A percentile compares a stretch with the other conserved stretches of the same genome.
Conservation (phyloP, 306 rosid genomes). For the Begonia peltatifolia region DNA sequence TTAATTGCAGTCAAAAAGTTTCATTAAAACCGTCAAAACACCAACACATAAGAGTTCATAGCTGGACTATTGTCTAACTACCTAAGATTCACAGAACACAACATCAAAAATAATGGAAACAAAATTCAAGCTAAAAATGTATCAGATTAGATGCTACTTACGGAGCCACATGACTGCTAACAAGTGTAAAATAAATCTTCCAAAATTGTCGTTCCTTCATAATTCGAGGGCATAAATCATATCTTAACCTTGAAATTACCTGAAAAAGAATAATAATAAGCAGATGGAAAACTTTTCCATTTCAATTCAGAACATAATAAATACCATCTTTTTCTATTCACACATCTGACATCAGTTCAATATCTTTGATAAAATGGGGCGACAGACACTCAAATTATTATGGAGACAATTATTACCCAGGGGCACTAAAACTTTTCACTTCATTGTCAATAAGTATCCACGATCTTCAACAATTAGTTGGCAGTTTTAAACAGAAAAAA, state of each 20-base stretch:
- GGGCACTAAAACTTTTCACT: too few relatives aligned
- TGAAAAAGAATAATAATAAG: constrained; percentile 20
- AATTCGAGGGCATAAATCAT: constrained; percentile 48
- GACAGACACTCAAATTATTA: neutral
- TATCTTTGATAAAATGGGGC: neutral
- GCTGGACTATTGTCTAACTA: neutral
- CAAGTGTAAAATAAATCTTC: constrained; percentile 93
- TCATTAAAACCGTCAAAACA: neutral
- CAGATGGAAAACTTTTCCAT: neutral
- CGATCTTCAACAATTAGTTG: too few relatives aligned
- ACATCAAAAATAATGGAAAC: neutral
- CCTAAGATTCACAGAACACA: too few relatives aligned
- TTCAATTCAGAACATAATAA: too few relatives aligned
- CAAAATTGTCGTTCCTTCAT: constrained; percentile 84
- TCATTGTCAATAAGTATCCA: too few relatives aligned
- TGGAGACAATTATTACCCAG: too few relatives aligned
- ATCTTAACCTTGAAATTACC: constrained; percentile 90
- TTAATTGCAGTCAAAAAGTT: neutral
- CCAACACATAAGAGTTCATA: neutral
- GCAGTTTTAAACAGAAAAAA: too few relatives aligned
- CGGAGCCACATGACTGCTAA: constrained; percentile 90
- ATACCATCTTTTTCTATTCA: too few relatives aligned
- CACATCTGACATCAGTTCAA: neutral
- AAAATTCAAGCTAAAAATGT: neutral
- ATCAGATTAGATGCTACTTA: constrained; percentile 34